Conservation (phyloP, 2,329 filamentous ascomycete species). For the Boeremia lycopersici region DNA sequence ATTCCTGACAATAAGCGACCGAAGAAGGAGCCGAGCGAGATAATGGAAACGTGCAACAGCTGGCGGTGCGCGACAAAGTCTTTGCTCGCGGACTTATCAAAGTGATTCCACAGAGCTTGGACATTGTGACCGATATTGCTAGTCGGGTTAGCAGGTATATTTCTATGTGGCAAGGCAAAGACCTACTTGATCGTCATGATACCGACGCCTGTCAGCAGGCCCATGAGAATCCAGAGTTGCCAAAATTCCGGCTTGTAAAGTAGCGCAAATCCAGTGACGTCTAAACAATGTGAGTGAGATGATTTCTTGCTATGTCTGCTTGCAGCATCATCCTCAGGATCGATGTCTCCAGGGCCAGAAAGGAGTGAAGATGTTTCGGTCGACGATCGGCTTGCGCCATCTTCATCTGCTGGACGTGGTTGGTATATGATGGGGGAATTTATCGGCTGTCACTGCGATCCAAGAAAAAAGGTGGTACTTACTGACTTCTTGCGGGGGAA, state of each 20-base stretch:
- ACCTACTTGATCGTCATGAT: constrained; percentile 98
- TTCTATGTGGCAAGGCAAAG: no score
- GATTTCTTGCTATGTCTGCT: constrained; percentile 63
- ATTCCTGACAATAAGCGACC: constrained; percentile 77
- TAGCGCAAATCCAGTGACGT: constrained; percentile 84
- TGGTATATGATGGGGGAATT: constrained; percentile 39
- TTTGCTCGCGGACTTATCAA: constrained; percentile 72
- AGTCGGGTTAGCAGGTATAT: not conserved
- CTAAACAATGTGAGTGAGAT: constrained; percentile 79
- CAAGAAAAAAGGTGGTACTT: constrained; percentile 50
- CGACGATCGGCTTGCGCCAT: constrained; percentile 52
- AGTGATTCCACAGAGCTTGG: constrained; percentile 86
- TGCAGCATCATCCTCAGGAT: constrained; percentile 52
- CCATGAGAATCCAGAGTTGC: constrained; percentile 87
- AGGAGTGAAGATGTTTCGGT: constrained; percentile 85
- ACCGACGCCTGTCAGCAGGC: constrained; percentile 87
- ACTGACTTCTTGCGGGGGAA: constrained; percentile 65
- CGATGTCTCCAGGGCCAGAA: constrained; percentile 65
- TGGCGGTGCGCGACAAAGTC: constrained; percentile 81
- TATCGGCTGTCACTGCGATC: constrained; percentile 10
- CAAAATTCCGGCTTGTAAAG: constrained; percentile 80
- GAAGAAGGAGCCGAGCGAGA: constrained; percentile 86
- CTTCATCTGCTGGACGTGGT: constrained; percentile 43
- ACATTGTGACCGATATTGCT: constrained; percentile 95
- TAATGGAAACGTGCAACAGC: constrained; percentile 88